Evolutionary conservation across 805 yeast species (phyloP), one percentile per base, ranked within the genome.

Genomic region (Starmerella floris): DNA sequence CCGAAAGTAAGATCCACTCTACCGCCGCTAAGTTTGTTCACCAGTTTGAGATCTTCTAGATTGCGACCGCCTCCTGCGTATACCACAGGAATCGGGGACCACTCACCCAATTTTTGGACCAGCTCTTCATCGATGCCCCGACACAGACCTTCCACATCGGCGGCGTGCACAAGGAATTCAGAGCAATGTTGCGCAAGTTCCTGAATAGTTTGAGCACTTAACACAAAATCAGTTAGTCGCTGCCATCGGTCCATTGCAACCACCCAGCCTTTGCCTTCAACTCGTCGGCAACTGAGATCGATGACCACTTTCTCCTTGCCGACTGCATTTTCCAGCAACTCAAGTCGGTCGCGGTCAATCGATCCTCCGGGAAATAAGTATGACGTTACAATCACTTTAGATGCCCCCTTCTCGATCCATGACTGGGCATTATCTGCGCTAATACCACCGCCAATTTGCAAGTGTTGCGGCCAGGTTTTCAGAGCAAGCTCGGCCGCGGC

Each of bases 181-280:
- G 75, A 72, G 54, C 96, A 83, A 62, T 79, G 83, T 38, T 66
- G 43, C 8, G 78, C 62, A 31, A 91, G 67, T 37, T 61, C 46
- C 3, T 53, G 57, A 45, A 91, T 70, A 23, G 80, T 70, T 22
- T 70, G 72, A 39, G 61, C 58, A 38, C 66, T 66, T 41, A 91
- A 65, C 42, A 64, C 70, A 35, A 77, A 69, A 31, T 70, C 69
- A 0, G 99, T 91, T 23, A 87, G 62, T 0, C 87, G 81, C 59
- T 87, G 96, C 99, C 99, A 91, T 61, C 85, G 81, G 62, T 91
- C 87, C 76, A 85, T 91, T 2, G 97, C 95, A n/a, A 91, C 98
- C 28, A 79, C 71, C 98, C 98, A 91, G 35, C 66, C 60, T 2
- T 59, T 62, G 40, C 56, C 48, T 2, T 56, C 53, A n/a, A 54